Percentiles rank a stretch among this genome's conserved stretches.
phyloP scores from a whole-genome alignment of 2,329 filamentous ascomycete genomes.

The Neoarthrinium moseri region DNA sequence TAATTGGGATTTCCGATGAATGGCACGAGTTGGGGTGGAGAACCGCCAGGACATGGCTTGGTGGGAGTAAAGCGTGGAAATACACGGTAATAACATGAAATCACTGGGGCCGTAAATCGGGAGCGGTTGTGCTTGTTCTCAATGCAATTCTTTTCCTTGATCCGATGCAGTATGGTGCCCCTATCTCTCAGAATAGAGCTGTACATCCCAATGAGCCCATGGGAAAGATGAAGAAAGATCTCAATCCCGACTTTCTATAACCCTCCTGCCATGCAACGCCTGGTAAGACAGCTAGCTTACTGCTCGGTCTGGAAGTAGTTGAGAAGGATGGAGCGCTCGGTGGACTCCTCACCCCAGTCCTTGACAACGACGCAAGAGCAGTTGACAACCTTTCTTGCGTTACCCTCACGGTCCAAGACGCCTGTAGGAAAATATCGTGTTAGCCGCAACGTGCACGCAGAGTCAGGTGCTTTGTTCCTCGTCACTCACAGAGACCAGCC shows the following conservation, averaged over 20 bases:
- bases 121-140: constrained; percentile 9
- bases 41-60: too few species aligned
- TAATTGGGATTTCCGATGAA: too few species aligned
- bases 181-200: constrained; percentile 10
- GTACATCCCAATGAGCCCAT: constrained; percentile 23
- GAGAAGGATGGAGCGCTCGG: constrained; percentile 97
- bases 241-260: constrained; percentile 24
- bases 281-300: constrained; percentile 41
- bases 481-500: constrained; percentile 94
- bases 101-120: constrained; percentile 16
- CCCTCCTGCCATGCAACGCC: constrained; percentile 28
- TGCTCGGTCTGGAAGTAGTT: constrained; percentile 99
- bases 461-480: neutral
- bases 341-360: constrained; percentile 99
- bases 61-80: too few species aligned
- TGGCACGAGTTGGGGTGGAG: too few species aligned
- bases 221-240: constrained; percentile 21
- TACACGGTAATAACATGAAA: too few species aligned
- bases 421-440: constrained; percentile 53
- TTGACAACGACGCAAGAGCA: constrained; percentile 99
- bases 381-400: constrained; percentile 99
- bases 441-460: neutral
- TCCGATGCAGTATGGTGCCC: constrained; percentile 27
- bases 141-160: constrained; percentile 35
- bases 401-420: constrained; percentile 98